Conservation (phyloP, 257 asterid genomes). For the Voacanga thouarsii region DNA sequence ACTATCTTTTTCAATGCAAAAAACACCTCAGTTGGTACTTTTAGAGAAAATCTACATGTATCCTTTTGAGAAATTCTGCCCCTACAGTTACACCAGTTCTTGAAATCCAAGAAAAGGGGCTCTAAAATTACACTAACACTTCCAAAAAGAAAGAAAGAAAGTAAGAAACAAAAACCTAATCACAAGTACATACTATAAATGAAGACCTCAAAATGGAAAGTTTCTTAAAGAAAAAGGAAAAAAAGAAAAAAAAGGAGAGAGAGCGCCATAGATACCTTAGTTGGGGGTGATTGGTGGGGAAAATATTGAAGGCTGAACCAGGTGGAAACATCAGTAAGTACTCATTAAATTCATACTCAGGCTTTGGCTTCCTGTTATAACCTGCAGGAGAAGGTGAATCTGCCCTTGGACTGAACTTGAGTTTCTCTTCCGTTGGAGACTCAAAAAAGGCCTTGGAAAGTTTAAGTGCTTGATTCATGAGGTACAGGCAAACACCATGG, state of each 20-base stretch:
- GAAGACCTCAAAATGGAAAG: too few species aligned
- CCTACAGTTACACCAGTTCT: too few species aligned
- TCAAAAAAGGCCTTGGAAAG: slow-evolving; percentile 30
- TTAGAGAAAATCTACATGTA: too few species aligned
- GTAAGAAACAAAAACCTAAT: too few species aligned
- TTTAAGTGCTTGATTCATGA: slow-evolving; percentile 40
- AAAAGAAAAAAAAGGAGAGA: not conserved
- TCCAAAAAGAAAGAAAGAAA: too few species aligned
- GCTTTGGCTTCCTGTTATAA: slow-evolving; percentile 35
- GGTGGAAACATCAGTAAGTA: slow-evolving; percentile 44
- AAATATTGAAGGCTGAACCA: slow-evolving; percentile 17
- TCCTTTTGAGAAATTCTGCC: too few species aligned
- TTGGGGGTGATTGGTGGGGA: slow-evolving; percentile 21
- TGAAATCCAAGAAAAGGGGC: too few species aligned
- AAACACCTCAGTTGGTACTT: too few species aligned
- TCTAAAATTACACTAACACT: too few species aligned
- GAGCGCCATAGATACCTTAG: slow-evolving; percentile 9
- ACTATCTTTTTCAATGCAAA: too few species aligned
- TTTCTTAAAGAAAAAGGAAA: not conserved
- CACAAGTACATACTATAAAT: too few species aligned
- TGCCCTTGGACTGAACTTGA: slow-evolving; percentile 19
- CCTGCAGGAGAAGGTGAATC: slow-evolving; percentile 38
- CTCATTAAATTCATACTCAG: slow-evolving; percentile 37
- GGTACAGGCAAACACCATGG: slow-evolving; percentile 40
- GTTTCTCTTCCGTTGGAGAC: slow-evolving; percentile 33